Evolutionary conservation across 768 basidiomycete genomes (phyloP).

Genomic region (Agaricus sinodeliciosus): DNA sequence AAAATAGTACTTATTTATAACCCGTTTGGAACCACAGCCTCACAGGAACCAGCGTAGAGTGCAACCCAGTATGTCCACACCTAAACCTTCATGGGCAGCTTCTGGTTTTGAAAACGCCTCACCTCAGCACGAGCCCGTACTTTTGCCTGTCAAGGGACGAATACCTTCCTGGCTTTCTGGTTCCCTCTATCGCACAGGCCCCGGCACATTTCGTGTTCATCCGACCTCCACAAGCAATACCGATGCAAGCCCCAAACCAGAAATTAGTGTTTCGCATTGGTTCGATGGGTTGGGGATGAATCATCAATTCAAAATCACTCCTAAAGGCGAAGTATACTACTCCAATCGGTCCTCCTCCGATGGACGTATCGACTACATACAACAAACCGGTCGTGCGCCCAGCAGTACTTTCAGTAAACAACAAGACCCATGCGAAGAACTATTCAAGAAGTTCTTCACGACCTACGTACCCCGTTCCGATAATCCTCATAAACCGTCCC

Average conservation of each 20-base stretch:
- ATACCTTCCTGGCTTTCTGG: slow-evolving; percentile 4
- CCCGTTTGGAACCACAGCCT: background rate
- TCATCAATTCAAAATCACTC: background rate
- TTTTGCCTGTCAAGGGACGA: slow-evolving; percentile 2
- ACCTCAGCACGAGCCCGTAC: slow-evolving; percentile 3
- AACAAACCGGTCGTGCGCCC: background rate
- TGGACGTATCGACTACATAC: background rate
- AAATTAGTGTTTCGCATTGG: slow-evolving; percentile 4
- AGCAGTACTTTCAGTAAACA: slow-evolving; percentile 1
- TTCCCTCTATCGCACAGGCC: background rate
- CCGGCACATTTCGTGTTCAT: background rate
- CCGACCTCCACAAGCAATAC: background rate
- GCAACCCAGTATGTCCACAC: slow-evolving; percentile 1
- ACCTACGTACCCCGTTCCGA: background rate
- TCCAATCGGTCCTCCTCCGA: slow-evolving; percentile 4
- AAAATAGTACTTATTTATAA: no score
- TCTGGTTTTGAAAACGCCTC: slow-evolving; percentile 4
- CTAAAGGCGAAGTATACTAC: slow-evolving; percentile 7
- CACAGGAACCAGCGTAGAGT: background rate
- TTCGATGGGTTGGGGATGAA: slow-evolving; percentile 2
- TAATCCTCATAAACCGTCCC: background rate
- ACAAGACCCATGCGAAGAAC: background rate
- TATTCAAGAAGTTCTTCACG: slow-evolving; percentile 7
- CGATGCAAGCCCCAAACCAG: background rate
- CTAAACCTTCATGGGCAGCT: slow-evolving; percentile 3